Percentiles rank a stretch among this genome's conserved stretches.
Conservation (phyloP, 345 rosid species). For the Rhodamnia rubescens region DNA sequence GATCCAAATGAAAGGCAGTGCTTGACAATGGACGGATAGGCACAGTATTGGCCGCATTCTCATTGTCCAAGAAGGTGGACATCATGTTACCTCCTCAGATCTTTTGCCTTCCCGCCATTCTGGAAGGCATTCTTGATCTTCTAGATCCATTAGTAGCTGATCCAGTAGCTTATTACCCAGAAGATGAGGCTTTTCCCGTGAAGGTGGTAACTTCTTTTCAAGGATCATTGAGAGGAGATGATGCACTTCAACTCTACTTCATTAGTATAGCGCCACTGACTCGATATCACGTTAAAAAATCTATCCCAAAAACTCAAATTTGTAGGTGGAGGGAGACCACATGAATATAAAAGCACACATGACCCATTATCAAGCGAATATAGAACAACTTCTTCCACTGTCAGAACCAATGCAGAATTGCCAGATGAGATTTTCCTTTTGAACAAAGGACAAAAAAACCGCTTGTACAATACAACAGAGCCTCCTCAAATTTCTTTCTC, state of each 20-base stretch:
- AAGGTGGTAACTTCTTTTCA: constrained; percentile 35
- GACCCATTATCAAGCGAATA: too few species aligned
- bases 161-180: constrained; percentile 56
- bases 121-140: constrained; percentile 67
- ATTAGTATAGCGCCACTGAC: not conserved
- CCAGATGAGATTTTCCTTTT: not conserved
- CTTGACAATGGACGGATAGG: constrained; percentile 47
- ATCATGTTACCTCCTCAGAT: constrained; percentile 63
- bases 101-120: constrained; percentile 61
- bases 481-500: not conserved
- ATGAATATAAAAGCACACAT: too few species aligned
- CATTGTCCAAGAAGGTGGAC: constrained; percentile 83
- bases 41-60: constrained; percentile 43
- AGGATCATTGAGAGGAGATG: not conserved
- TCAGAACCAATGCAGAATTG: not conserved
- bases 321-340: too few species aligned
- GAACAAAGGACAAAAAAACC: not conserved
- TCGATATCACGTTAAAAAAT: too few species aligned
- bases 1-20: constrained; percentile 86
- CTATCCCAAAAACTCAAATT: too few species aligned
- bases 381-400: too few species aligned
- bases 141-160: constrained; percentile 36
- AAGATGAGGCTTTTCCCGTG: constrained; percentile 54
- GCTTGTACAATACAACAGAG: not conserved
- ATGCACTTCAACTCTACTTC: not conserved